Evolutionary conservation across 2,329 filamentous ascomycete species (phyloP), one percentile per base, ranked within the genome.

Genomic region (Fusarium mundagurra): DNA sequence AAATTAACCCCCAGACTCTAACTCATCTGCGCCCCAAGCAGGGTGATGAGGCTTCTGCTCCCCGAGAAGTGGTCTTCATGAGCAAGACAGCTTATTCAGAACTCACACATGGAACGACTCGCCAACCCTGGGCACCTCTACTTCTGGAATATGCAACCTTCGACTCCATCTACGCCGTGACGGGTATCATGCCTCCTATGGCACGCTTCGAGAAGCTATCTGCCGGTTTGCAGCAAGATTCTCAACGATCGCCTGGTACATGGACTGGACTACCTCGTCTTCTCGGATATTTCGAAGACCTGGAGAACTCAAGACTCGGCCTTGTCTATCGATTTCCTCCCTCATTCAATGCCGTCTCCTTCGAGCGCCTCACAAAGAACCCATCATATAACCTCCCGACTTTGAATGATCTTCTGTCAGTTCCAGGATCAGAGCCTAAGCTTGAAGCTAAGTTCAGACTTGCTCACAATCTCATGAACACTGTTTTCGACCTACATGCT

Each of bases 371-470:
- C 16, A 88, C 86, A 2, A 85, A 87, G 59, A 86, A 85, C 36
- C 84, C 87, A 0, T 78, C 85, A 0, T 87, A 88, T 73, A 88
- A 84, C 61, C 79, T 91, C 8, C 87, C 85, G 50, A 89, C 89
- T 1, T 80, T 92, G 11, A 82, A 83, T 20, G 86, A 91, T 61
- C 83, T 92, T 17, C 84, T 92, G 0, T 83, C 82, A 5, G 81
- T 84, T 22, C 85, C 86, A 2, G 85, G 85, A 58, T 88, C 87
- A 41, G 90, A 92, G 76, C 92, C 92, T 1, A 88, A 89, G 41
- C 85, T 95, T 1, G 93, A 96, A 82, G 91, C 92, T 66, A 93
- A 94, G 76, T 95, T 94, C 77, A 88, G 91, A 20, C 85, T 96
- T 58, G 93, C 93, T 8, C 88, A 92, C 61, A 93, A 94, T 73